These are phyloP conservation scores for Caryocar brasiliense DNA, from an alignment of 441 rosid species.

Conservation along the genomic window DNA sequence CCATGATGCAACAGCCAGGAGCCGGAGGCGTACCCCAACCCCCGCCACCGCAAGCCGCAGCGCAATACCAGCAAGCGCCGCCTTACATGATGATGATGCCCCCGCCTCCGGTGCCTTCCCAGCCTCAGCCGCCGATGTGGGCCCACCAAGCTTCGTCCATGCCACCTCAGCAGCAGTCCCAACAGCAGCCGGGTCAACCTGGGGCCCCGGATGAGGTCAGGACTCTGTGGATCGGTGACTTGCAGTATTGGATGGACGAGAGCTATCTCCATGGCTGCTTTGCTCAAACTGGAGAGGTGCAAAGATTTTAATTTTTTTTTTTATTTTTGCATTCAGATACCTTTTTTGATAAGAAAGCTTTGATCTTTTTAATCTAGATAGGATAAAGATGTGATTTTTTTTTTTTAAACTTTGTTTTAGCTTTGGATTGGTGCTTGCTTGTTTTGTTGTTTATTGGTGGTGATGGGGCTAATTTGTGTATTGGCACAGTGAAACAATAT, in stretches of 20 bases:
- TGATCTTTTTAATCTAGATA: too few relatives aligned
- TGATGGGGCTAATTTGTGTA: too few relatives aligned
- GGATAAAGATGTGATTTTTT: too few relatives aligned
- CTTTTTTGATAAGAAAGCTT: too few relatives aligned
- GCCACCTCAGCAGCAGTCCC: conserved; percentile 15
- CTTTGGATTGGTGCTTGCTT: too few relatives aligned
- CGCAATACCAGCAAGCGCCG: conserved; percentile 24
- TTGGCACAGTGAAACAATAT: too few relatives aligned
- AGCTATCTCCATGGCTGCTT: conserved; percentile 31
- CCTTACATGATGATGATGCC: conserved; percentile 58
- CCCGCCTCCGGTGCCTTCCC: conserved; percentile 26
- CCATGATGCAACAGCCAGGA: conserved; percentile 64
- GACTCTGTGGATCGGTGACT: conserved; percentile 68
- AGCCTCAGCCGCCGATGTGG: conserved; percentile 40
- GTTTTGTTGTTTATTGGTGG: too few relatives aligned
- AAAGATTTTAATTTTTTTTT: too few relatives aligned
- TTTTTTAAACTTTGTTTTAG: too few relatives aligned
- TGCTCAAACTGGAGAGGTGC: conserved; percentile 55
- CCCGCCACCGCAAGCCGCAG: conserved; percentile 14
- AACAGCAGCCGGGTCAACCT: conserved; percentile 24
- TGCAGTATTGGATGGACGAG: conserved; percentile 70
- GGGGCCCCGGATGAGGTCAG: conserved; percentile 39
- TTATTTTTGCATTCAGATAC: too few relatives aligned
- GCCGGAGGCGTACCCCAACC: conserved; percentile 34
- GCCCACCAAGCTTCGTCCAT: conserved; percentile 19